These are phyloP conservation scores for Salix caprea DNA, from an alignment of 345 rosid genomes.

Conservation along the genomic window DNA sequence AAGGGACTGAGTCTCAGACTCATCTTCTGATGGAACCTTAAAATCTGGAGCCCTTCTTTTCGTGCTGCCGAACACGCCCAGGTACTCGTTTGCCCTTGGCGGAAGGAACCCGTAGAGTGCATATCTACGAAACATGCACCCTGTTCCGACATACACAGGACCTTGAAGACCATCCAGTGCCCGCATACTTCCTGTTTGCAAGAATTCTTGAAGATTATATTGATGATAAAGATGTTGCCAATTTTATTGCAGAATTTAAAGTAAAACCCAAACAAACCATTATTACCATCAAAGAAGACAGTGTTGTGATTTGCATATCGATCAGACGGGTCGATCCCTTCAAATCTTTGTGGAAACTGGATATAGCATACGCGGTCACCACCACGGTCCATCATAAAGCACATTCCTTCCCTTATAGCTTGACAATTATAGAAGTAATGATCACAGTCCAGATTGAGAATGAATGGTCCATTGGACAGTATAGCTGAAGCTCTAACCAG, in stretches of 20 bases:
- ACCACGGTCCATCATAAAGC: constrained; percentile 98
- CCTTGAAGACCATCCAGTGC: constrained; percentile 95
- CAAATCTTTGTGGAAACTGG: constrained; percentile 90
- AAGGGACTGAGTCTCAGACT: constrained; percentile 60
- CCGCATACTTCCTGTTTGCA: constrained; percentile 75
- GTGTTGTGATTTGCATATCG: constrained; percentile 87
- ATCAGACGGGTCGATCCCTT: constrained; percentile 95
- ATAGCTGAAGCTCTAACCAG: constrained; percentile 92
- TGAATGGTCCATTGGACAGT: constrained; percentile 78
- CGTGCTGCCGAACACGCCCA: constrained; percentile 59
- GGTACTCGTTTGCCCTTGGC: constrained; percentile 82
- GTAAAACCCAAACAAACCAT: background rate
- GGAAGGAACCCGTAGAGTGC: constrained; percentile 90
- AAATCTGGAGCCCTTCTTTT: constrained; percentile 40
- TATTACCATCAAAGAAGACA: constrained; percentile 79
- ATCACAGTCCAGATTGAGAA: constrained; percentile 84
- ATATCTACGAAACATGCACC: constrained; percentile 85
- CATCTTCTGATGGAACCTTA: constrained; percentile 38
- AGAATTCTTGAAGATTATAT: too few relatives aligned
- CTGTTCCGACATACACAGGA: constrained; percentile 91
- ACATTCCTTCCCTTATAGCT: constrained; percentile 86
- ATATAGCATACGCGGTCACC: constrained; percentile 88
- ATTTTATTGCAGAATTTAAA: background rate
- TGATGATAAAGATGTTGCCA: background rate
- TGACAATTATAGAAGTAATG: constrained; percentile 71